These are phyloP conservation scores for Nemania abortiva DNA, from an alignment of 2,329 filamentous ascomycete species.

Conservation along the genomic window DNA sequence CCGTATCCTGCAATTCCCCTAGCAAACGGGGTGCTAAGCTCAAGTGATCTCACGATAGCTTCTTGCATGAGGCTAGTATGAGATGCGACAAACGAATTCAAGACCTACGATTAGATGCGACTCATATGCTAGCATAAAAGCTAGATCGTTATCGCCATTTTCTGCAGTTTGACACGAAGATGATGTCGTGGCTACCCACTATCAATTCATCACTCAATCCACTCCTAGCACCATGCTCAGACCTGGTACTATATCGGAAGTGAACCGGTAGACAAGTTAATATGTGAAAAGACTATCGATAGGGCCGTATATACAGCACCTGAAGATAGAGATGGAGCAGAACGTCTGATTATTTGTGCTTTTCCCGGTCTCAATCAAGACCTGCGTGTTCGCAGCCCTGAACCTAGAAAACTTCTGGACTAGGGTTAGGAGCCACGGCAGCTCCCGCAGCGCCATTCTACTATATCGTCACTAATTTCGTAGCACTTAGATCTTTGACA, in stretches of 20 bases:
- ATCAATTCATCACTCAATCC: not conserved
- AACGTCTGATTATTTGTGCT: too few relatives aligned
- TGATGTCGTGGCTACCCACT: conserved; percentile 11
- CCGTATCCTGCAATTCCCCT: not conserved
- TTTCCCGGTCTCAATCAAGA: not conserved
- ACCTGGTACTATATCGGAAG: not conserved
- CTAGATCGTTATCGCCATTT: not conserved
- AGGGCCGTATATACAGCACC: too few relatives aligned
- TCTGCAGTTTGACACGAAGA: not conserved
- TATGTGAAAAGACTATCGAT: not conserved
- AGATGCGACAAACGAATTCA: not conserved
- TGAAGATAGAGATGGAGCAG: too few relatives aligned
- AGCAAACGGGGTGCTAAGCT: not conserved
- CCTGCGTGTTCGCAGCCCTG: not conserved
- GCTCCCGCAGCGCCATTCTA: conserved; percentile 11
- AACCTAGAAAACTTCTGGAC: not conserved
- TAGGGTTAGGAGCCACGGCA: conserved; percentile 5
- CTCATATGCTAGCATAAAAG: not conserved
- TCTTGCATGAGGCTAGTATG: not conserved
- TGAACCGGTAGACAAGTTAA: not conserved
- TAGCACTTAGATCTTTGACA: not conserved
- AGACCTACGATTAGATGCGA: not conserved
- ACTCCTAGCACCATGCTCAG: not conserved
- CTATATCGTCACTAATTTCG: not conserved
- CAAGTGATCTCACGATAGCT: not conserved